Base-by-base conservation (phyloP, 2,329 filamentous ascomycete species). In the Cephalotrichum gorgonifer region DNA sequence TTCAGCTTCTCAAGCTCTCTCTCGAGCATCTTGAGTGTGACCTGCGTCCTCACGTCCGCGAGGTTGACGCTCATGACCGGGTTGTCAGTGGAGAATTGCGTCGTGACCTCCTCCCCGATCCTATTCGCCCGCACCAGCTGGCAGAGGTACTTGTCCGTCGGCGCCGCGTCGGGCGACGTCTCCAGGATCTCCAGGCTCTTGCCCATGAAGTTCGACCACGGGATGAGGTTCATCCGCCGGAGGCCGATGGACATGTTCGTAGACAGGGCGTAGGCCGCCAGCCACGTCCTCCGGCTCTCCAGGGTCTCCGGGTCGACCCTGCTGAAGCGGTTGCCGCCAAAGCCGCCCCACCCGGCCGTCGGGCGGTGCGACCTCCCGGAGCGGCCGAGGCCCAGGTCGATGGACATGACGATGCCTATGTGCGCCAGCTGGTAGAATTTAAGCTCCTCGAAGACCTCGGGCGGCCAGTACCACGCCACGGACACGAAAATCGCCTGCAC, bases 351-450 rank as follows among this genome's bases (percentile, higher is more conserved):
- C 17, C 5, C 2, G 2, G 35, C 5, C 2, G 22, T 22, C n/a
- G 12, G 30, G 30, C n/a, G 30, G 30, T 15, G 12, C 33, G 28
- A 22, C 15, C 7, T 23, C n/a, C n/a, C 25, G 20, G 1, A 71
- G 53, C 78, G 76, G 15, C 83, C 86, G 6, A 95, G 76, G 1
- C 88, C 88, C 30, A 95, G 76, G 56, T 95, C 88, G 49, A 94
- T 81, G 25, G 84, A 85, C 82, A 95, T 87, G 56, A 88, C 77
- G 44, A 83, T 83, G 2, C 86, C 85, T 59, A 88, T 80, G 62
- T 95, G 87, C 43, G 88, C 81, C 55, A 93, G 76, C 67, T 91
- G 86, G 66, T 93, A 95, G 62, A 93, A 94, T 61, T 93, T 93
- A 59, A 91, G 79, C 65, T 93, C 85, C 58, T 94, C 87, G 51